Conservation (phyloP, 108 stramenopile genomes). For the Pelagomonas calceolata region DNA sequence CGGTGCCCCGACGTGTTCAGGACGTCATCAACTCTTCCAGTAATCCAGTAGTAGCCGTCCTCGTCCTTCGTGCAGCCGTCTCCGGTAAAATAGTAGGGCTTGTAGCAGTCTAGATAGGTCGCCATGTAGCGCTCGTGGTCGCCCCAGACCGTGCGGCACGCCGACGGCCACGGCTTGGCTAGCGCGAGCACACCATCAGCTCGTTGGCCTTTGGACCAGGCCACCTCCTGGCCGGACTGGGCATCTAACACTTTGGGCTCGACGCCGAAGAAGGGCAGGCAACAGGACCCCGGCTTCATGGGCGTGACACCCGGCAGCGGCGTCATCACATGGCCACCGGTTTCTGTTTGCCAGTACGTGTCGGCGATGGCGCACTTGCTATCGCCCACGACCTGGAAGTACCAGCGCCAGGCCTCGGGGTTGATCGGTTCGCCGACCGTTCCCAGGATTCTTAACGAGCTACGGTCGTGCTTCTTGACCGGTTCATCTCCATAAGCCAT, state of each 20-base stretch:
- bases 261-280: conserved; percentile 85
- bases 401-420: conserved; percentile 97
- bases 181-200: conserved; percentile 84
- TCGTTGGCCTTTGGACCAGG: conserved; percentile 47
- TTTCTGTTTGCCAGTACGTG: conserved; percentile 99
- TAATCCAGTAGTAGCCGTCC: conserved; percentile 92
- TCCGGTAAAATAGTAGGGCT: conserved; percentile 93
- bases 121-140: conserved; percentile 85
- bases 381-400: conserved; percentile 80
- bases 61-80: conserved; percentile 79
- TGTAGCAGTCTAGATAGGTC: conserved; percentile 82
- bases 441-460: conserved; percentile 72
- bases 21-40: conserved; percentile 92
- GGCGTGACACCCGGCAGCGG: conserved; percentile 86
- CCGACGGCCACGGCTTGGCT: conserved; percentile 83
- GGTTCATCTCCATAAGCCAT: conserved; percentile 80
- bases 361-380: conserved; percentile 77
- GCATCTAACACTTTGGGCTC: conserved; percentile 82
- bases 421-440: conserved; percentile 98
- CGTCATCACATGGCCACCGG: conserved; percentile 86
- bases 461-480: conserved; percentile 69
- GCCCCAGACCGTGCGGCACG: conserved; percentile 83
- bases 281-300: conserved; percentile 89
- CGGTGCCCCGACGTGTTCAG: conserved; percentile 89
- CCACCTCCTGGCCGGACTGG: conserved; percentile 52